These are phyloP conservation scores for Microdochium bolleyi DNA, from an alignment of 2,329 filamentous ascomycete genomes.

Conservation along the genomic window DNA sequence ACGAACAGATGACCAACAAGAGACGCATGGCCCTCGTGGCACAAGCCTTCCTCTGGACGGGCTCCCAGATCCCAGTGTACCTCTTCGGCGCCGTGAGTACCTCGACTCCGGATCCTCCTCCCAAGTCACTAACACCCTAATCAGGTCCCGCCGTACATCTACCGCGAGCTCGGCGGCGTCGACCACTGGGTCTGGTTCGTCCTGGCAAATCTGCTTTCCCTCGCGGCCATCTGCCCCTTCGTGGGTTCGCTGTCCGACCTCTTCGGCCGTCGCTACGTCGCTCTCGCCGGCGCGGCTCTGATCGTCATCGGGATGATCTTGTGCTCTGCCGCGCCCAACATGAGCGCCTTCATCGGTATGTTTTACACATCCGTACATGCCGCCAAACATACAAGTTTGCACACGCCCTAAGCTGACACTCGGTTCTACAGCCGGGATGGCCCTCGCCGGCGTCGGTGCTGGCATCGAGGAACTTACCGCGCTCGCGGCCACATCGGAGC, in stretches of 20 bases:
- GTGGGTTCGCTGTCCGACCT: constrained; percentile 60
- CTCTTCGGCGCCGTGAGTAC: constrained; percentile 30
- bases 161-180: constrained; percentile 50
- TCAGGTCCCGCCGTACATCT: constrained; percentile 43
- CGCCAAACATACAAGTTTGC: too few relatives aligned
- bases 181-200: constrained; percentile 56
- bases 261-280: constrained; percentile 53
- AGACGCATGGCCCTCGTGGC: constrained; percentile 4
- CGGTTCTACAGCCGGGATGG: constrained; percentile 31
- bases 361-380: too few relatives aligned
- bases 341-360: constrained; percentile 54
- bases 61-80: constrained; percentile 49
- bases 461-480: constrained; percentile 63
- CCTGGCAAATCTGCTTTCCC: constrained; percentile 43
- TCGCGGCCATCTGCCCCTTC: constrained; percentile 51
- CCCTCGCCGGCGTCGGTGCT: constrained; percentile 54
- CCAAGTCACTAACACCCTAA: constrained; percentile 6
- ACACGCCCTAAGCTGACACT: not conserved
- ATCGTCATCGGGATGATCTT: constrained; percentile 46
- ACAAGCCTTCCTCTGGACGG: constrained; percentile 48
- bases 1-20: constrained; percentile 2
- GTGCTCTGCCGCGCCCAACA: constrained; percentile 45
- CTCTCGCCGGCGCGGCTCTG: constrained; percentile 32
- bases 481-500: constrained; percentile 58
- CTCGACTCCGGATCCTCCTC: constrained; percentile 8